Base-by-base conservation (phyloP, 2,329 filamentous ascomycete genomes). In the Hypoxylon sp. region DNA sequence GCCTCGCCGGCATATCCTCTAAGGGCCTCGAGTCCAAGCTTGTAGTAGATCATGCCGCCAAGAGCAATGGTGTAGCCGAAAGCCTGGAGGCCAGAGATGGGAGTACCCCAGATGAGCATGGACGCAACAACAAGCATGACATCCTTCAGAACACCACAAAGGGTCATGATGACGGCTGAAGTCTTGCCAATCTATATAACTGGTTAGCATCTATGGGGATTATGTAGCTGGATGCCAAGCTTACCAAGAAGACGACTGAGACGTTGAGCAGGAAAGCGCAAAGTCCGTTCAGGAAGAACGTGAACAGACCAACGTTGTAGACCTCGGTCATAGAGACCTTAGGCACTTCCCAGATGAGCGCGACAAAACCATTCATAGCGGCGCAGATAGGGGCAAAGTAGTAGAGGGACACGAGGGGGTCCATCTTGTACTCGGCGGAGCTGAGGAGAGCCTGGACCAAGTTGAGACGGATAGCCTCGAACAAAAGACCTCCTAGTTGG, bases 381-480 rank as follows among this genome's bases (percentile, higher is more conserved):
- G 92, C 92, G 79, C 92, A 95, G 59, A 93, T 88, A 15, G 92
- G 92, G 1, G 92, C 92, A 72, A 94, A 95, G 84, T 95, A 95
- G 86, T 95, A 95, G 11, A 95, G 87, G 28, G 92, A 95, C 57
- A 95, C 92, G 20, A 95, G 83, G 17, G 92, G 92, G 77, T 95
- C 92, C 92, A 95, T 95, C 87, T 94, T 94, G 86, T 91, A 94
- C 80, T 94, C 91, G 52, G 89, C 85, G 43, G 89, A 91, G 82
- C 89, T 93, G 71, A 95, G 86, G 47, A 95, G 85, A 63, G 89
- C 89, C 82, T 94, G 89, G 55, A 95, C 91, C 89, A 95, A 89
- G 81, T 91, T 92, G 62, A 95, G 85, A 73, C 92, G 90, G 69
- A 92, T 86, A 58, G 92, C 91, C 80, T 95, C 92, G 74, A 94